Evolutionary conservation across 1,139 yeast species (phyloP).

Genomic region (Saccharomyces hybrid): DNA sequence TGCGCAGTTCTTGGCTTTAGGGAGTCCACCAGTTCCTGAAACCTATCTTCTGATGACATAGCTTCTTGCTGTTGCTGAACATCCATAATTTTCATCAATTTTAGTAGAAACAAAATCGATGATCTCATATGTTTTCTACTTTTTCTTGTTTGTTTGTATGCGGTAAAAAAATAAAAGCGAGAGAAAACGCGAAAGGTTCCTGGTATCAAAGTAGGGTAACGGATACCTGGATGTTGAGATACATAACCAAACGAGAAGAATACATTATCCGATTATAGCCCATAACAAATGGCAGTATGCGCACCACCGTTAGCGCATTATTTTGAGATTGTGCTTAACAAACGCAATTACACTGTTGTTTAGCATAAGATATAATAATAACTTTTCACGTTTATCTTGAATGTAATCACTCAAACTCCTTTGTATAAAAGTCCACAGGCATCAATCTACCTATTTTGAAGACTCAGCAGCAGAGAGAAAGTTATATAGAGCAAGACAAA

Average conservation of each 20-base stretch:
- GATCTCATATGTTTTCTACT: not conserved
- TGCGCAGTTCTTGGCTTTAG: conserved; percentile 22
- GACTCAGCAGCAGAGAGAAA: not conserved
- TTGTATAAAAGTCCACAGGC: not conserved
- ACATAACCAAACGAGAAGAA: not conserved
- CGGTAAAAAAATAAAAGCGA: not conserved
- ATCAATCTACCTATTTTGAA: not conserved
- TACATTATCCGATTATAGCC: too few species aligned
- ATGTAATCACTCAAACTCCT: not conserved
- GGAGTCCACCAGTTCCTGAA: conserved; percentile 16
- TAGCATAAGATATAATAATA: not conserved
- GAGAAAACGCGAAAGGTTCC: not conserved
- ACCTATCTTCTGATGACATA: not conserved
- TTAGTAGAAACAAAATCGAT: not conserved
- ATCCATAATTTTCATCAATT: not conserved
- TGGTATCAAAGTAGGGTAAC: not conserved
- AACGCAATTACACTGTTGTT: not conserved
- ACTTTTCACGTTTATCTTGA: not conserved
- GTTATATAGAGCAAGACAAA: not conserved
- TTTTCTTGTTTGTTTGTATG: not conserved
- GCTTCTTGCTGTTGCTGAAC: not conserved
- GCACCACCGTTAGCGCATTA: not conserved
- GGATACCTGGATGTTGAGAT: not conserved
- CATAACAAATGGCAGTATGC: too few species aligned
- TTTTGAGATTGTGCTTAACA: not conserved